phyloP scores from a whole-genome alignment of 2,329 filamentous ascomycete genomes.

The Sporothrix curviconia region DNA sequence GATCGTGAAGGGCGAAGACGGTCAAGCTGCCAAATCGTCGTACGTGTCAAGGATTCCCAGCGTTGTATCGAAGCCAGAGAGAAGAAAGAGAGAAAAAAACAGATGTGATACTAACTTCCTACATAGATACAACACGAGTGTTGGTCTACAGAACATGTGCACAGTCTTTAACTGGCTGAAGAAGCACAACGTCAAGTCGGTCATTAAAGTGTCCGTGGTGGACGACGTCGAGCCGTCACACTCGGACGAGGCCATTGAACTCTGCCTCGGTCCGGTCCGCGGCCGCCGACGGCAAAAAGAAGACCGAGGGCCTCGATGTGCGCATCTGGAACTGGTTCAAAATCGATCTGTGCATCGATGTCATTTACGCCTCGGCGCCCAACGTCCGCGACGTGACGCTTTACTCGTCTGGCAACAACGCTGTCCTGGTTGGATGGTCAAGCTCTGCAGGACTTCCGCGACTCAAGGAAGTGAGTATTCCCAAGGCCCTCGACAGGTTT shows the following conservation, averaged over 20 bases:
- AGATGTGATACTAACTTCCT: no score
- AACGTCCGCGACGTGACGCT: constrained; percentile 10
- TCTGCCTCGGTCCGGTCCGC: neutral
- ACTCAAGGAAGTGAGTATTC: neutral
- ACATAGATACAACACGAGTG: no score
- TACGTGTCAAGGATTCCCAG: no score
- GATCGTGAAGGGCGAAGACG: neutral
- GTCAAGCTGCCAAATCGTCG: neutral
- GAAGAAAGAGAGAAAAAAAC: no score
- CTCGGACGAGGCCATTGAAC: constrained; percentile 14
- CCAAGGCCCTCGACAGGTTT: no score
- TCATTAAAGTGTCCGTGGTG: constrained; percentile 12
- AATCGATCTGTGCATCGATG: constrained; percentile 13
- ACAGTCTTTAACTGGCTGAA: constrained; percentile 13
- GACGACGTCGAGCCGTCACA: constrained; percentile 10
- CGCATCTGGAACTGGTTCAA: constrained; percentile 14
- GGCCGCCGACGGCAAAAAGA: no score
- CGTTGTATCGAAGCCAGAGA: no score
- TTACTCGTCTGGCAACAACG: constrained; percentile 14
- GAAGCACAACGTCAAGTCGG: constrained; percentile 5
- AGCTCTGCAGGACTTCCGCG: constrained; percentile 4
- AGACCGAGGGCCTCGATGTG: neutral
- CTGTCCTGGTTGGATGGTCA: constrained; percentile 12
- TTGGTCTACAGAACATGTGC: constrained; percentile 9
- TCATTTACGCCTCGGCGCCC: neutral